These are phyloP conservation scores for Stagonosporopsis rhizophila DNA, from an alignment of 2,329 filamentous ascomycete genomes.

Conservation along the genomic window DNA sequence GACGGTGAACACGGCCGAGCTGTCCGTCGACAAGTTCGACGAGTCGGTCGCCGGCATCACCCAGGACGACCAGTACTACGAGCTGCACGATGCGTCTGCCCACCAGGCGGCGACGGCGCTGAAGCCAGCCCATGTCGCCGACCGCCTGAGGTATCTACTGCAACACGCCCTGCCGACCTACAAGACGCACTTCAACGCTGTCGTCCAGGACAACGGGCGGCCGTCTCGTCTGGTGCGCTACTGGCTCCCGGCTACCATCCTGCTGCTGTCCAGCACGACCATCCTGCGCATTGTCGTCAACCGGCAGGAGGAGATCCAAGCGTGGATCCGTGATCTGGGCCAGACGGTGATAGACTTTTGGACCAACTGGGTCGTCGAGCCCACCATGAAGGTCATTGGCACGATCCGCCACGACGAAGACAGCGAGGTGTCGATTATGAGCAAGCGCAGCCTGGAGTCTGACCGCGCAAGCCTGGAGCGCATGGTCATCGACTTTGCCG, in stretches of 20 bases:
- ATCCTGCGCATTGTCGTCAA: slow-evolving; percentile 80
- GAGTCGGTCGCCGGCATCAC: slow-evolving; percentile 64
- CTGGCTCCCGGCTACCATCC: slow-evolving; percentile 78
- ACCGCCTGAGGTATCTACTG: slow-evolving; percentile 73
- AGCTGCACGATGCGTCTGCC: slow-evolving; percentile 49
- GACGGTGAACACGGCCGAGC: slow-evolving; percentile 70
- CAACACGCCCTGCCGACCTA: slow-evolving; percentile 73
- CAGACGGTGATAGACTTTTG: slow-evolving; percentile 86
- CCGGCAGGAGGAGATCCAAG: slow-evolving; percentile 75
- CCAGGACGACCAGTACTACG: slow-evolving; percentile 57
- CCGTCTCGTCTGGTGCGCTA: slow-evolving; percentile 80
- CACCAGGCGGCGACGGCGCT: slow-evolving; percentile 44
- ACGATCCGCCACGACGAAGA: slow-evolving; percentile 93
- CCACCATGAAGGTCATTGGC: slow-evolving; percentile 79
- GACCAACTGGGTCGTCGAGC: slow-evolving; percentile 94
- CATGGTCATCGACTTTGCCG: slow-evolving; percentile 97
- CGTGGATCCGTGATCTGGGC: slow-evolving; percentile 82
- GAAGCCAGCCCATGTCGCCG: slow-evolving; percentile 65
- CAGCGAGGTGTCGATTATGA: slow-evolving; percentile 97
- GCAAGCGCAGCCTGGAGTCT: slow-evolving; percentile 85
- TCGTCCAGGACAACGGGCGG: slow-evolving; percentile 72
- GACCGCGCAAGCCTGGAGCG: slow-evolving; percentile 92
- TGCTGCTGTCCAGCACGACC: slow-evolving; percentile 81
- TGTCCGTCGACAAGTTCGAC: slow-evolving; percentile 62
- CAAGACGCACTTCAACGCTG: slow-evolving; percentile 59